phyloP scores from a whole-genome alignment of 116 monocot species.

The Iris pallida region DNA sequence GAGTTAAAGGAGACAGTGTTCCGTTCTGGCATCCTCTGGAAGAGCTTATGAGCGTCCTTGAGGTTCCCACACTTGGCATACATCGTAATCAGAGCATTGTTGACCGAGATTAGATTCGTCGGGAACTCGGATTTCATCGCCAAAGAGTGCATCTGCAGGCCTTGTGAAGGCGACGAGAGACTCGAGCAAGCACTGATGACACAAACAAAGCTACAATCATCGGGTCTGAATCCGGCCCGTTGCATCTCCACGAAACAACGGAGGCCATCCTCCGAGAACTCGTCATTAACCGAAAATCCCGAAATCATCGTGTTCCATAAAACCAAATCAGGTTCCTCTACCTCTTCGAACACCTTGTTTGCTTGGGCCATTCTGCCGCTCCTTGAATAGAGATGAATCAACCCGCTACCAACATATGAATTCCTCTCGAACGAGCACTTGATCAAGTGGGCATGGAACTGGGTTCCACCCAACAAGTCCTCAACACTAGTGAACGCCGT shows the following conservation, averaged over 20 bases:
- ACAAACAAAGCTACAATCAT: slow-evolving; percentile 71
- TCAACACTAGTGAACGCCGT: slow-evolving; percentile 44
- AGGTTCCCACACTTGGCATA: slow-evolving; percentile 61
- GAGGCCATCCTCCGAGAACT: slow-evolving; percentile 49
- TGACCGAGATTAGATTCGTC: slow-evolving; percentile 36
- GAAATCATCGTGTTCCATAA: slow-evolving; percentile 78
- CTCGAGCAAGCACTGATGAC: slow-evolving; percentile 43
- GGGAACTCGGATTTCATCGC: slow-evolving; percentile 28
- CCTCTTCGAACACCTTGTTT: slow-evolving; percentile 54
- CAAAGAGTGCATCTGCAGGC: slow-evolving; percentile 49
- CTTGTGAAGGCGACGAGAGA: slow-evolving; percentile 42
- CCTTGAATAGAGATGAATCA: slow-evolving; percentile 66
- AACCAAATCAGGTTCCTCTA: slow-evolving; percentile 48
- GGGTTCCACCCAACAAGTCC: slow-evolving; percentile 38
- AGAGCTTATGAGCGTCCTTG: slow-evolving; percentile 35
- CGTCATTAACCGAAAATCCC: slow-evolving; percentile 49
- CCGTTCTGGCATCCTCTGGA: slow-evolving; percentile 37
- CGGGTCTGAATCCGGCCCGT: slow-evolving; percentile 45
- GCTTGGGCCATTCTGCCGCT: slow-evolving; percentile 38
- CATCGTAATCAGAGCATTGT: slow-evolving; percentile 54
- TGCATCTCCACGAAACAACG: slow-evolving; percentile 51
- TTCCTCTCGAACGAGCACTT: slow-evolving; percentile 43
- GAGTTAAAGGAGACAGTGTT: slow-evolving; percentile 61
- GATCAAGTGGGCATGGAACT: slow-evolving; percentile 57
- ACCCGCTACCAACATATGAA: slow-evolving; percentile 55